Evolutionary conservation across 1,284 basidiomycete species (phyloP).

Genomic region (Thelephora terrestris): DNA sequence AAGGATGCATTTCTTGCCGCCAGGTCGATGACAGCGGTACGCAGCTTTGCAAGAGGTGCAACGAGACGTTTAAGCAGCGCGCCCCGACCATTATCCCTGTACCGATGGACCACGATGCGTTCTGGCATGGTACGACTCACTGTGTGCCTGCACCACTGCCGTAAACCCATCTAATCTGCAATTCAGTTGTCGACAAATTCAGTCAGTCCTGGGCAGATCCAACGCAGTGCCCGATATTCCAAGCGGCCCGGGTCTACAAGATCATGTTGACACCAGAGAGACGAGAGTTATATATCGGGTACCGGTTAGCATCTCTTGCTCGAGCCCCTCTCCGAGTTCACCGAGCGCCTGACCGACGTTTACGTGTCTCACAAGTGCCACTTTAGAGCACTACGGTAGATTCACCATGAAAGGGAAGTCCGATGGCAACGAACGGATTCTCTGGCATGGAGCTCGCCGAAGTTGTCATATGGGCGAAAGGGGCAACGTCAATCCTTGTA

Average conservation of each 20-base stretch:
- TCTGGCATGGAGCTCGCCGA: conserved; percentile 53
- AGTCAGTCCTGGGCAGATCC: no score
- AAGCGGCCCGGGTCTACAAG: conserved; percentile 35
- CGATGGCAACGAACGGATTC: conserved; percentile 41
- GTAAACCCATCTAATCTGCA: no score
- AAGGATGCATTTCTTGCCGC: no score
- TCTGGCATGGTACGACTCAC: no score
- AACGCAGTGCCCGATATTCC: no score
- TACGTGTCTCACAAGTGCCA: conserved; percentile 22
- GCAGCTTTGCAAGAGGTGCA: no score
- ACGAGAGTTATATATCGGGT: conserved; percentile 42
- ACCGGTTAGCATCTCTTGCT: conserved; percentile 32
- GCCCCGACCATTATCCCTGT: no score
- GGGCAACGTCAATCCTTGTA: conserved; percentile 20
- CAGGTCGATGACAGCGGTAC: no score
- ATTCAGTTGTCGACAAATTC: no score
- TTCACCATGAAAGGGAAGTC: conserved; percentile 40
- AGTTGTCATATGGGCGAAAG: conserved; percentile 44
- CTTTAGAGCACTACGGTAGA: conserved; percentile 46
- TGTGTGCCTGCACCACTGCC: no score
- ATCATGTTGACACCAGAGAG: conserved; percentile 37
- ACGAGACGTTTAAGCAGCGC: no score
- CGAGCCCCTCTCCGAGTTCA: not conserved
- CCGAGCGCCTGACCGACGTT: not conserved
- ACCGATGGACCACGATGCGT: no score